phyloP scores from a whole-genome alignment of 441 rosid genomes.

The Geranium incanum region DNA sequence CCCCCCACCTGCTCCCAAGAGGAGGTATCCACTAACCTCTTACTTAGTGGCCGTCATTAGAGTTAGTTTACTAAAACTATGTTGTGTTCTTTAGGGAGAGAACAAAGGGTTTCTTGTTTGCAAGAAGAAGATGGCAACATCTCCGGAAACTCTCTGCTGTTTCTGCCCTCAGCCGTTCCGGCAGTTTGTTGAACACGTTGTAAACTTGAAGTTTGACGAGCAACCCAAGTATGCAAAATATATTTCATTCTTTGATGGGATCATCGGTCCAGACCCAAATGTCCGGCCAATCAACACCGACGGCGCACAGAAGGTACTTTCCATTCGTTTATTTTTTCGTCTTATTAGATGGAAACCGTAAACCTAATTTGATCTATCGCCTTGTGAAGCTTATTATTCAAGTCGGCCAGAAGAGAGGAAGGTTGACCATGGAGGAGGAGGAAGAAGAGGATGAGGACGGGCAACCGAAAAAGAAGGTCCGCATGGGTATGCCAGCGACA shows the following conservation, averaged over 20 bases:
- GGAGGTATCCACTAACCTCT: too few species aligned
- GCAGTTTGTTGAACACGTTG: slow-evolving; percentile 79
- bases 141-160: slow-evolving; percentile 76
- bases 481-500: slow-evolving; percentile 95
- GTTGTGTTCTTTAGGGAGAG: slow-evolving; percentile 53
- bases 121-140: slow-evolving; percentile 94
- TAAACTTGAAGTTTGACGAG: slow-evolving; percentile 87
- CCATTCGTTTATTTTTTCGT: not conserved
- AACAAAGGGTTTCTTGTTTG: slow-evolving; percentile 88
- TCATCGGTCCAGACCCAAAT: slow-evolving; percentile 74
- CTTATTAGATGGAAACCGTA: not conserved
- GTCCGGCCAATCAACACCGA: slow-evolving; percentile 89
- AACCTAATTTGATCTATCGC: not conserved
- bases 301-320: slow-evolving; percentile 86
- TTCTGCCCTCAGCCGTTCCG: slow-evolving; percentile 79
- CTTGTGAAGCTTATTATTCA: slow-evolving; percentile 62
- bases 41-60: too few species aligned
- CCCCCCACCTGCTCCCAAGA: too few species aligned
- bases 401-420: slow-evolving; percentile 92
- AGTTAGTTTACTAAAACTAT: not conserved
- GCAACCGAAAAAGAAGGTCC: slow-evolving; percentile 80
- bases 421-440: slow-evolving; percentile 41
- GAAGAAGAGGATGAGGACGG: slow-evolving; percentile 79
- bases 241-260: slow-evolving; percentile 80
- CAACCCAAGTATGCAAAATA: slow-evolving; percentile 92